These are phyloP conservation scores for Monosporascus sp. DNA, from an alignment of 2,329 filamentous ascomycete genomes.

Conservation along the genomic window DNA sequence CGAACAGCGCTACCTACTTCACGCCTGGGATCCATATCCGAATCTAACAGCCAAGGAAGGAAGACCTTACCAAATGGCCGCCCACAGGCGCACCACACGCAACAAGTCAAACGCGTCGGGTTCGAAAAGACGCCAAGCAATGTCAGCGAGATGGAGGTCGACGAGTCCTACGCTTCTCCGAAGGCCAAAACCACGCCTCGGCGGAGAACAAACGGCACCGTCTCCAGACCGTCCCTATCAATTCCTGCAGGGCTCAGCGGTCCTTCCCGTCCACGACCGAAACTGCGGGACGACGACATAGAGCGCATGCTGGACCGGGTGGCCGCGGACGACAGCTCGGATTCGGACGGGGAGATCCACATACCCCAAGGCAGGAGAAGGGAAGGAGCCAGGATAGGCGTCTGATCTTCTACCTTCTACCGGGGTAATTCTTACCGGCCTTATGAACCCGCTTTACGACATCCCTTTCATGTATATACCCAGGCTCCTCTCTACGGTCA, in stretches of 20 bases:
- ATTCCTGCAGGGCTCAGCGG: constrained; percentile 44
- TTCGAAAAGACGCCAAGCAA: constrained; percentile 41
- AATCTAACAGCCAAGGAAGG: constrained; percentile 32
- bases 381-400: constrained; percentile 19
- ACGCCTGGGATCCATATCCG: constrained; percentile 18
- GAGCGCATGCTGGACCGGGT: constrained; percentile 53
- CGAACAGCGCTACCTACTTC: constrained; percentile 42
- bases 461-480: not conserved
- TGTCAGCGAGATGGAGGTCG: constrained; percentile 43
- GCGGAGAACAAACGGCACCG: constrained; percentile 36
- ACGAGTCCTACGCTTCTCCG: constrained; percentile 31
- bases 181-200: constrained; percentile 35
- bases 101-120: constrained; percentile 36
- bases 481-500: not conserved
- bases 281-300: constrained; percentile 49
- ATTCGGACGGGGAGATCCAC: constrained; percentile 53
- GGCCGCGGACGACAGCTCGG: constrained; percentile 46
- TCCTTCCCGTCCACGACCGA: constrained; percentile 32
- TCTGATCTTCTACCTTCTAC: constrained; percentile 5
- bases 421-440: not conserved
- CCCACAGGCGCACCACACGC: constrained; percentile 27
- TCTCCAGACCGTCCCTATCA: constrained; percentile 31
- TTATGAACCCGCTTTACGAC: not conserved
- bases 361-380: constrained; percentile 32
- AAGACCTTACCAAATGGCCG: constrained; percentile 47